Evolutionary conservation across 345 rosid species (phyloP).

Genomic region (Trapa bicornis): DNA sequence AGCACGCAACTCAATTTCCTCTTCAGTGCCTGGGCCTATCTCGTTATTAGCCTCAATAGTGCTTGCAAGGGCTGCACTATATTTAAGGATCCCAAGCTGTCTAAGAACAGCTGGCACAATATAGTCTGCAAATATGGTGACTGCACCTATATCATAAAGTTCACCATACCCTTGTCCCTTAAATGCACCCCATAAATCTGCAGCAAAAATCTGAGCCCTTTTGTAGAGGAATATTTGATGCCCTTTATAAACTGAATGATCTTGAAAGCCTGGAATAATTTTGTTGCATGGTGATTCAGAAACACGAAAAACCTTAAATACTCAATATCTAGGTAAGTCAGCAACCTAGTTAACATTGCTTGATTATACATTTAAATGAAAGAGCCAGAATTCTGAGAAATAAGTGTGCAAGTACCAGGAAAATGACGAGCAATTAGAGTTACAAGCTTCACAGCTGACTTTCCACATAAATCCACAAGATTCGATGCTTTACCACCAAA

Average conservation of each 20-base stretch:
- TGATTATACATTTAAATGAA: neutral
- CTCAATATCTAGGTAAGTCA: neutral
- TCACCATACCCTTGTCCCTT: slow-evolving; percentile 67
- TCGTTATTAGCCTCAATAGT: slow-evolving; percentile 31
- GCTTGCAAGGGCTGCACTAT: slow-evolving; percentile 40
- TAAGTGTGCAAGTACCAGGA: slow-evolving; percentile 32
- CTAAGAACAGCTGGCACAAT: slow-evolving; percentile 65
- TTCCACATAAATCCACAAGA: slow-evolving; percentile 55
- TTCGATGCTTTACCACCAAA: slow-evolving; percentile 61
- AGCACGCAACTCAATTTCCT: slow-evolving; percentile 76
- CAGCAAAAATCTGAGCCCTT: slow-evolving; percentile 74
- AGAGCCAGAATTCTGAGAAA: neutral
- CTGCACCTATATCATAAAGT: slow-evolving; percentile 43
- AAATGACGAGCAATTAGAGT: slow-evolving; percentile 51
- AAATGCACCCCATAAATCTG: slow-evolving; percentile 78
- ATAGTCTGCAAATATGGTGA: slow-evolving; percentile 78
- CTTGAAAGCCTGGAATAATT: slow-evolving; percentile 42
- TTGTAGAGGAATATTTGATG: slow-evolving; percentile 67
- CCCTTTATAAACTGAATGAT: slow-evolving; percentile 67
- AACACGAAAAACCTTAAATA: neutral
- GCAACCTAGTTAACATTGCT: neutral
- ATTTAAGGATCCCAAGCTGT: slow-evolving; percentile 67
- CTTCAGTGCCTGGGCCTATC: slow-evolving; percentile 62
- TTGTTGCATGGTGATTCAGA: neutral
- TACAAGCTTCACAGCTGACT: slow-evolving; percentile 68